Evolutionary conservation across 2,329 filamentous ascomycete genomes (phyloP).

Genomic region (Rhynchosporium graminicola): DNA sequence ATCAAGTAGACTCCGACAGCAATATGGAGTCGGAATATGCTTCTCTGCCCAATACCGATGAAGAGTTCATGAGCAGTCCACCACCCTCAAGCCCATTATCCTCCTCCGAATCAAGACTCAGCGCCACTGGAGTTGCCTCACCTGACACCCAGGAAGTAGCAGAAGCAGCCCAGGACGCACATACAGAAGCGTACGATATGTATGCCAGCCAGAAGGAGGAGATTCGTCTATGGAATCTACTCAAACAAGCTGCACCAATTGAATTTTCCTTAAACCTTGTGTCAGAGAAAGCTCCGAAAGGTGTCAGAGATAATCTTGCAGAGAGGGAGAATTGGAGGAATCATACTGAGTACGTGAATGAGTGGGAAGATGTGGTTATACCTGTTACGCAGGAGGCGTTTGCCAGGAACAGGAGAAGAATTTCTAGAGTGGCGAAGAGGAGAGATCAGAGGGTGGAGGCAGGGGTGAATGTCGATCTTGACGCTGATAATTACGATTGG

Average conservation of each 20-base stretch:
- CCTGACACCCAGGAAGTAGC: conserved; percentile 8
- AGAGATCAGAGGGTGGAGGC: not conserved
- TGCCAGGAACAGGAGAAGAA: conserved; percentile 27
- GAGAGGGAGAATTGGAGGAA: conserved; percentile 35
- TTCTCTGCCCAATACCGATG: not conserved
- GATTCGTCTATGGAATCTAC: conserved; percentile 34
- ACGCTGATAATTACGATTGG: conserved; percentile 12
- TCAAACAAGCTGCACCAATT: conserved; percentile 35
- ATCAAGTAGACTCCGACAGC: not conserved
- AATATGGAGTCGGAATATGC: not conserved
- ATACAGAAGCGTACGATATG: conserved; percentile 36
- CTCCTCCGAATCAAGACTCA: not conserved
- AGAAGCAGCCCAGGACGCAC: conserved; percentile 30
- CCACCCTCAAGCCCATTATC: not conserved
- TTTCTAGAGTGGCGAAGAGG: conserved; percentile 24
- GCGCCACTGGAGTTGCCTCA: not conserved
- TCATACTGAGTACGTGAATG: conserved; percentile 34
- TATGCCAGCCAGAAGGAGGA: conserved; percentile 35
- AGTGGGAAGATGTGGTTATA: conserved; percentile 37
- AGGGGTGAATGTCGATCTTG: conserved; percentile 17
- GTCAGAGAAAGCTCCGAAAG: conserved; percentile 15
- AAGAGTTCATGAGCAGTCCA: conserved; percentile 11
- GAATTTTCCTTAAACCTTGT: conserved; percentile 27
- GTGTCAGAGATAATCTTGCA: conserved; percentile 5
- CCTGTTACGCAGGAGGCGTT: conserved; percentile 32